A percentile compares a stretch with the other conserved stretches of the same genome.
Conservation (phyloP, 2,329 filamentous ascomycete species). For the Gnomoniopsis sp. region DNA sequence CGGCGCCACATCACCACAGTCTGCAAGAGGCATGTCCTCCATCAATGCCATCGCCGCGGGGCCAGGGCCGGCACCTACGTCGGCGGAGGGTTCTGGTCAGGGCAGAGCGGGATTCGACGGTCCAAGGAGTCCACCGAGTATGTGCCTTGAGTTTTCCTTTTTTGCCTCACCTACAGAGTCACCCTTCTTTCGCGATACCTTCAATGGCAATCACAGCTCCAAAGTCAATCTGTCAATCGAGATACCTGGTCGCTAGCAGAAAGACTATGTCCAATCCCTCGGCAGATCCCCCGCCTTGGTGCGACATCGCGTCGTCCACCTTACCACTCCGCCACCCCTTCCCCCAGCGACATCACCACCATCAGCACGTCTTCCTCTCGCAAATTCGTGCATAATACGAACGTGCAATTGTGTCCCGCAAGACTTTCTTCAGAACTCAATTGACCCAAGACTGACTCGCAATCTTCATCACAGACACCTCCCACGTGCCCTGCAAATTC, state of each 20-base stretch:
- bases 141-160: constrained; percentile 32
- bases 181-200: background rate
- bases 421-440: constrained; percentile 3
- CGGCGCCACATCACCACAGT: constrained; percentile 4
- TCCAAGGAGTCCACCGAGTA: constrained; percentile 61
- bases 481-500: constrained; percentile 99
- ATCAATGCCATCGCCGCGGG: constrained; percentile 23
- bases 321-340: background rate
- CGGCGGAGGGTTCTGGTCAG: background rate
- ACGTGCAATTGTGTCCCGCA: background rate
- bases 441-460: constrained; percentile 12
- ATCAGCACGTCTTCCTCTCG: background rate
- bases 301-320: background rate
- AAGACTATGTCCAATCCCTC: background rate
- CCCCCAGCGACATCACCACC: background rate
- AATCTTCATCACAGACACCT: constrained; percentile 63
- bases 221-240: background rate
- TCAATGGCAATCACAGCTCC: background rate
- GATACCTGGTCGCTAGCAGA: background rate
- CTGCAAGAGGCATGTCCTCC: constrained; percentile 26
- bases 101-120: constrained; percentile 47
- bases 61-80: constrained; percentile 15
- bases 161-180: background rate
- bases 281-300: background rate
- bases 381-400: background rate